Base-by-base conservation (phyloP, 805 yeast species). In the Metschnikowia gelsemii region DNA sequence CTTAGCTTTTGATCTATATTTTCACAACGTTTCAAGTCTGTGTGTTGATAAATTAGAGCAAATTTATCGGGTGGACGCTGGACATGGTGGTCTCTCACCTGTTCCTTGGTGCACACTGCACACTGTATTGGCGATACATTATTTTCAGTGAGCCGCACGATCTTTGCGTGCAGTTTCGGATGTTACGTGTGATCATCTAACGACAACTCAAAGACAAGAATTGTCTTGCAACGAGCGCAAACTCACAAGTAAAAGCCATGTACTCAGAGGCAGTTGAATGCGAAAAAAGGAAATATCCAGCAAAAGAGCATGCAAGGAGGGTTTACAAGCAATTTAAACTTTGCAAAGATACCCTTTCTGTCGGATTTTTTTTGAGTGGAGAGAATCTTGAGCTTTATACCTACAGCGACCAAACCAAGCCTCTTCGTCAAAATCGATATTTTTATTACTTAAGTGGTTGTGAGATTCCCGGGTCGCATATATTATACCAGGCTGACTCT, bases 401-500 rank as follows among this genome's bases (percentile, higher is more conserved):
- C 29, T 86, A 87, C 63, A 79, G 88, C 56, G 99, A 91, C 63
- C 88, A 82, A 52, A 70, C 79, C 2, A 79, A 79, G 45, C 84
- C 85, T 5, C 75, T 90, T 51, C 80, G 96, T 67, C 99, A 93
- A 63, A 85, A 87, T 63, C 74, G 98, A 42, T 90, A 91, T 66
- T 93, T 93, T 63, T 88, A 75, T 62, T 93, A 91, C 58, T 66
- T 93, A 28, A 68, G 88, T 4, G 99, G 99, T 13, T 82, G 84
- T 40, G 80, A 85, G 49, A 73, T 87, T 35, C 88, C 93, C 0
- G 95, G 93, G 1, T 73, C 84, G 24, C 83, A 79, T 52, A 75
- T 87, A 1, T 64, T 84, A 17, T 91, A 76, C 57, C 69, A 78
- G 35, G 55, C 80, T 27, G 56, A 51, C 3, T 51, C 62, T 5